A percentile compares a stretch with the other conserved stretches of the same genome.
Conservation (phyloP, 352 stramenopile species). For the Pythium rhizo-oryzae region DNA sequence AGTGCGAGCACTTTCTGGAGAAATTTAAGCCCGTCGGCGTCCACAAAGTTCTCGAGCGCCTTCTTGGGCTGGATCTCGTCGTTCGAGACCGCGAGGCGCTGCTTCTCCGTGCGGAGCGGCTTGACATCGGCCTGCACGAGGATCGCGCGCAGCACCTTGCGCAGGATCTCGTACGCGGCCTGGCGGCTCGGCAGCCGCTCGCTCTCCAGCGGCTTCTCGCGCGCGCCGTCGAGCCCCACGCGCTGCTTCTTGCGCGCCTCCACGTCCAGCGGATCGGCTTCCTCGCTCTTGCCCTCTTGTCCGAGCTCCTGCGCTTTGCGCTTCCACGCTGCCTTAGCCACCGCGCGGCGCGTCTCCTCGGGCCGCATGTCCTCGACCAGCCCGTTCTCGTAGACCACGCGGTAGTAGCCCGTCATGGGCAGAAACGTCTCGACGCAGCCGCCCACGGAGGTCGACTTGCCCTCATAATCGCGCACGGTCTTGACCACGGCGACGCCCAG, state of each 20-base stretch:
- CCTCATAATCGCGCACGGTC: constrained; percentile 52
- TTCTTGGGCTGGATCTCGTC: constrained; percentile 65
- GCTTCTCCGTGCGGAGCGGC: constrained; percentile 53
- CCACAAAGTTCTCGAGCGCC: constrained; percentile 62
- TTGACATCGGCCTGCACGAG: constrained; percentile 54
- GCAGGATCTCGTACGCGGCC: constrained; percentile 49
- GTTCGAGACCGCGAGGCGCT: constrained; percentile 58
- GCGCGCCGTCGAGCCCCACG: constrained; percentile 19
- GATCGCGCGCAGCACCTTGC: constrained; percentile 55
- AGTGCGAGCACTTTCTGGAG: constrained; percentile 54
- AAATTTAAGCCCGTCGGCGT: constrained; percentile 51
- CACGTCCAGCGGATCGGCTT: constrained; percentile 30
- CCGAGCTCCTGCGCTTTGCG: constrained; percentile 3
- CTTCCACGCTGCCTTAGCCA: constrained; percentile 25
- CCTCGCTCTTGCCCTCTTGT: constrained; percentile 7
- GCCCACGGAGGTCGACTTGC: constrained; percentile 35
- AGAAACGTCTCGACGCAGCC: constrained; percentile 59
- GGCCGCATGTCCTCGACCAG: constrained; percentile 49
- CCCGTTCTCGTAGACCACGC: constrained; percentile 48
- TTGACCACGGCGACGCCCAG: constrained; percentile 44
- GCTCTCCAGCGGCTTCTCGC: constrained; percentile 39
- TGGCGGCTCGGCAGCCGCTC: constrained; percentile 52
- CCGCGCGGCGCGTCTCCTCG: constrained; percentile 37
- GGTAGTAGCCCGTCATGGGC: constrained; percentile 40
- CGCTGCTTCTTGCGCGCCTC: constrained; percentile 17